phyloP scores from a whole-genome alignment of 257 asterid species.

The Solanum bulbocastanum region DNA sequence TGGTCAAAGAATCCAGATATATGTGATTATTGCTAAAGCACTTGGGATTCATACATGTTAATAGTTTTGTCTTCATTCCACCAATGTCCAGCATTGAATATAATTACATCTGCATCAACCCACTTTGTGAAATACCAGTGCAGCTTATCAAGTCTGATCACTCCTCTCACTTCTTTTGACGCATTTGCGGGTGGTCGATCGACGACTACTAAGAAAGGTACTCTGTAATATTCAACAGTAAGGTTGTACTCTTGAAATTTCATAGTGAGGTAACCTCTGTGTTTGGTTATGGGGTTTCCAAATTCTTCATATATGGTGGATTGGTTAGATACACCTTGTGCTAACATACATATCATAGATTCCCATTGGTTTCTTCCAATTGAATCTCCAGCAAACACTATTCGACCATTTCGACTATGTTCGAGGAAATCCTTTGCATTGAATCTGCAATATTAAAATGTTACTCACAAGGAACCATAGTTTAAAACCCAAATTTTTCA shows the following conservation, averaged over 20 bases:
- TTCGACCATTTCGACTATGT: conserved; percentile 39
- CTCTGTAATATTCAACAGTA: conserved; percentile 73
- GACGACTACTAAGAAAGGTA: conserved; percentile 55
- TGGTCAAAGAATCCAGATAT: neutral
- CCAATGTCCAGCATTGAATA: conserved; percentile 92
- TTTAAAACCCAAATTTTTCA: neutral
- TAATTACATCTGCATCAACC: conserved; percentile 58
- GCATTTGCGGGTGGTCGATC: conserved; percentile 50
- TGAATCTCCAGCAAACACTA: conserved; percentile 91
- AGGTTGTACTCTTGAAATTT: conserved; percentile 68
- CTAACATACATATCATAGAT: conserved; percentile 74
- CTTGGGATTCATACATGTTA: conserved; percentile 31
- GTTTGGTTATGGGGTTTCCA: conserved; percentile 82
- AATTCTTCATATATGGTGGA: conserved; percentile 52
- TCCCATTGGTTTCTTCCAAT: conserved; percentile 98
- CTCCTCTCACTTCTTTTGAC: conserved; percentile 49
- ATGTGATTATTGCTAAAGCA: neutral
- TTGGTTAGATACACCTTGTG: conserved; percentile 52
- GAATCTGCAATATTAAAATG: conserved; percentile 20
- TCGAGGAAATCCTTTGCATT: conserved; percentile 51
- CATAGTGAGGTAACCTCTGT: conserved; percentile 74
- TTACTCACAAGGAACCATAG: neutral
- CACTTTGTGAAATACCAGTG: conserved; percentile 68
- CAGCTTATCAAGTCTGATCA: conserved; percentile 52
- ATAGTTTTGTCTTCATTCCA: conserved; percentile 78